Evolutionary conservation across 1,284 basidiomycete species (phyloP), one percentile per base, ranked within the genome.

Genomic region (Amylostereum chailletii): DNA sequence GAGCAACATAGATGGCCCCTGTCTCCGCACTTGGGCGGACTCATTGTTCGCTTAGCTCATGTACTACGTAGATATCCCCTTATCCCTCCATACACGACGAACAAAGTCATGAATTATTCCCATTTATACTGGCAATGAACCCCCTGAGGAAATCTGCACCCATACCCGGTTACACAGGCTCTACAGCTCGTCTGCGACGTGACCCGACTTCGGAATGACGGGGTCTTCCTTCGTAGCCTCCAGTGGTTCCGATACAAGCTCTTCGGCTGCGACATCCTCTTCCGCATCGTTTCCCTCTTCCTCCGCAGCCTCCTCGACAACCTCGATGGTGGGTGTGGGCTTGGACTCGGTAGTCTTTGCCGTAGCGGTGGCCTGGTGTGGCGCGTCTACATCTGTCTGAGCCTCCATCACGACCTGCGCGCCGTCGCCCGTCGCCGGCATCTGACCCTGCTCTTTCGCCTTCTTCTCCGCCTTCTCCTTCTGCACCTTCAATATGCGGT

Each of bases 341-440:
- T 58, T 52, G 29, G 36, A n/a, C 36, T 8, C 36, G 8, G 7
- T 7, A 7, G 36, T 37, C 36, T 37, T n/a, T 37, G 53, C 58
- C 11, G 57, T 54, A 27, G 59, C 58, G 2, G 62, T 63, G 50
- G 55, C 57, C 2, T 56, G 53, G 46, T 63, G 61, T 7, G 57
- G 53, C 5, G 59, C 56, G 47, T 49, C 54, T n/a, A 53, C 48
- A 10, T 48, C 47, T 10, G 42, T 49, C 31, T 49, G 43, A 1
- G 53, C 52, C 40, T 62, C 61, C 49, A 61, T 51, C 6, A 60
- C 55, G 30, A 60, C 57, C 51, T 64, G 62, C 10, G 58, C 62
- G 27, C 52, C 58, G 34, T 62, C 62, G 50, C 59, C 65, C 36
- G 65, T 64, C 60, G 61, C 59, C 30, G 58, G 58, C 60, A 62